Base-by-base conservation (phyloP, 768 basidiomycete genomes). In the Boletus insuetus region DNA sequence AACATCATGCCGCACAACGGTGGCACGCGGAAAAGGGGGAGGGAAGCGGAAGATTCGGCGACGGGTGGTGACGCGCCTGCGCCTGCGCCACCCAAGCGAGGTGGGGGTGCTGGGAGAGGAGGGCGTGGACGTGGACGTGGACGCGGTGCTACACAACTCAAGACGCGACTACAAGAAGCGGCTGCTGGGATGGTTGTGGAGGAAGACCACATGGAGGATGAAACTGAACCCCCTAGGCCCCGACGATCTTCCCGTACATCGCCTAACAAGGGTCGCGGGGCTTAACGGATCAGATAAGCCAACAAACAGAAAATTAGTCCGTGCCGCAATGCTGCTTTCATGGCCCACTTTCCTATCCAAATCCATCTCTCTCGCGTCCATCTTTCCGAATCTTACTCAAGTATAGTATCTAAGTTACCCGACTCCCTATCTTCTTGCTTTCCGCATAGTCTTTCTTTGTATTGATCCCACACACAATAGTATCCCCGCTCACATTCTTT, bases 231-330 rank as follows among this genome's bases (percentile, higher is more conserved):
- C 10, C 54, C 67, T 3, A 54, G 46, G 29, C 70, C 69, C 4
- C 66, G 76, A 50, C 67, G 76, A 39, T 74, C 76, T 16, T 41
- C 64, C 20, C 75, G 75, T 31, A 63, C 69, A 19, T 55, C 68
- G 3, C 70, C 73, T 17, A 68, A 70, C 62, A 77, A 73, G 58
- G 62, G 62, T 34, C 65, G 63, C 19, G 51, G 20, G 44, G 56
- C 29, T 31, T 68, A 22, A 55, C n/a, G 6, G 39, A 35, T 40
- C 45, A 9, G n/a, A 39, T 13, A 31, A 20, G n/a, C 22, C 22
- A 12, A 35, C 13, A 3, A 35, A 35, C 12, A 3, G 26, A 38
- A 32, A 47, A 40, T 42, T 32, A 17, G 3, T 20, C 37, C 7
- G 20, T 39, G 4, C 16, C 24, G 32, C 47, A 34, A 55, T 31